Conservation (phyloP, 768 basidiomycete genomes). For the Scleroderma citrinum region DNA sequence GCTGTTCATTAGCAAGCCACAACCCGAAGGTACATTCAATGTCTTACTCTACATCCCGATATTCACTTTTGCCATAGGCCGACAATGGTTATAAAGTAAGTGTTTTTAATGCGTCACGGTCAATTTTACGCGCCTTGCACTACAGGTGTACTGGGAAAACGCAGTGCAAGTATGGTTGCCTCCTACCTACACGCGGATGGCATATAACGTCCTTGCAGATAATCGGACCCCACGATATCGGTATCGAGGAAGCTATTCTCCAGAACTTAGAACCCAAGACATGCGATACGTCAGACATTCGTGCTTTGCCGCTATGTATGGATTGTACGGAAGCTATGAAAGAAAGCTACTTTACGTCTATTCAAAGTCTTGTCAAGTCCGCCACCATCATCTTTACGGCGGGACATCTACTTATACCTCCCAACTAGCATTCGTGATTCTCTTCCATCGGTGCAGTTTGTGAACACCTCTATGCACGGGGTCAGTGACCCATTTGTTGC, state of each 20-base stretch:
- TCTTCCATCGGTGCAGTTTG: constrained; percentile 45
- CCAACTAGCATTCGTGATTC: constrained; percentile 2
- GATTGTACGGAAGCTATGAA: constrained; percentile 58
- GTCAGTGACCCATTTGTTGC: constrained; percentile 66
- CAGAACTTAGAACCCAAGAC: constrained; percentile 50
- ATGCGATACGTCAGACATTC: constrained; percentile 35
- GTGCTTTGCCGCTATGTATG: constrained; percentile 39
- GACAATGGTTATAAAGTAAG: constrained; percentile 86
- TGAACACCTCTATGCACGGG: constrained; percentile 90
- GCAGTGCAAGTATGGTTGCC: constrained; percentile 58
- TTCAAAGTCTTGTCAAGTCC: constrained; percentile 16
- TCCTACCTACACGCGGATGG: neutral
- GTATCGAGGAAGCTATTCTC: constrained; percentile 64
- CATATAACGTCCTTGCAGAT: constrained; percentile 43
- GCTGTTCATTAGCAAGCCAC: constrained; percentile 56
- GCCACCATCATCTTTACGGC: constrained; percentile 7
- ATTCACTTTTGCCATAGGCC: constrained; percentile 36
- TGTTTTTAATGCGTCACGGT: neutral
- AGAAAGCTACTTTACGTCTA: constrained; percentile 48
- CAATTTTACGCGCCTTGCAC: neutral
- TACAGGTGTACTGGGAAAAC: constrained; percentile 85
- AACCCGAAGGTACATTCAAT: constrained; percentile 68
- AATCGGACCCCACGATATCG: constrained; percentile 75
- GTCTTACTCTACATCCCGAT: neutral
- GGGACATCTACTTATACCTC: neutral